A percentile compares a stretch with the other conserved stretches of the same genome.
Evolutionary conservation across 1,284 basidiomycete species (phyloP).

Genomic region (Puccinia novopanici): DNA sequence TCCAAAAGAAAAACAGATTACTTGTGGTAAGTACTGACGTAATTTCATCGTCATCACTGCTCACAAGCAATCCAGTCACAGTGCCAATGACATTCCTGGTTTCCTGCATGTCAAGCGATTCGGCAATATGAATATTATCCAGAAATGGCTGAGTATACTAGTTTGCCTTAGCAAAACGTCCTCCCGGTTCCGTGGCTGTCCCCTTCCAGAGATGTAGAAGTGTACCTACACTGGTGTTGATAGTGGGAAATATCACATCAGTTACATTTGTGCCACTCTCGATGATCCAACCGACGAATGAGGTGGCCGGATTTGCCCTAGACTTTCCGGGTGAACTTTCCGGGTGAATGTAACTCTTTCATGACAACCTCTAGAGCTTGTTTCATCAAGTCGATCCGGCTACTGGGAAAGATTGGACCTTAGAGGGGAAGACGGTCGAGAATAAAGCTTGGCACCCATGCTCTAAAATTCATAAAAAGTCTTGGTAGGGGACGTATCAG

Average conservation of each 20-base stretch:
- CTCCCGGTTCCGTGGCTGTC: not conserved
- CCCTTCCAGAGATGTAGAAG: slow-evolving; percentile 39
- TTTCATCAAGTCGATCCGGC: too few relatives aligned
- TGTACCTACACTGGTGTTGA: too few relatives aligned
- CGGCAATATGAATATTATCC: slow-evolving; percentile 31
- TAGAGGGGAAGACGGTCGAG: too few relatives aligned
- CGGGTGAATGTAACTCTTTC: too few relatives aligned
- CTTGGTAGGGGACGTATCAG: slow-evolving; percentile 64
- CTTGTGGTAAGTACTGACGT: slow-evolving; percentile 4
- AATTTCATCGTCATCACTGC: slow-evolving; percentile 20
- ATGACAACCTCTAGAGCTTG: too few relatives aligned
- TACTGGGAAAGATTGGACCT: too few relatives aligned
- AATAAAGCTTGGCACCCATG: too few relatives aligned
- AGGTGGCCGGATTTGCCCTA: too few relatives aligned
- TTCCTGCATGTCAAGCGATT: slow-evolving; percentile 13
- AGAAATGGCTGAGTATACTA: slow-evolving; percentile 38
- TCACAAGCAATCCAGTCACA: slow-evolving; percentile 20
- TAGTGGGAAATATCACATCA: too few relatives aligned
- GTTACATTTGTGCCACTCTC: too few relatives aligned
- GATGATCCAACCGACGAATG: too few relatives aligned
- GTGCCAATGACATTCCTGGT: not conserved
- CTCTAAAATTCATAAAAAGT: slow-evolving; percentile 73
- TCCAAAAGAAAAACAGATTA: not conserved
- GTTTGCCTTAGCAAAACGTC: slow-evolving; percentile 9
- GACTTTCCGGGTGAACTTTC: too few relatives aligned